A percentile compares a stretch with the other conserved stretches of the same genome.
Evolutionary conservation across 768 basidiomycete species (phyloP).

Genomic region (Boletus pseudo-olivaceus): DNA sequence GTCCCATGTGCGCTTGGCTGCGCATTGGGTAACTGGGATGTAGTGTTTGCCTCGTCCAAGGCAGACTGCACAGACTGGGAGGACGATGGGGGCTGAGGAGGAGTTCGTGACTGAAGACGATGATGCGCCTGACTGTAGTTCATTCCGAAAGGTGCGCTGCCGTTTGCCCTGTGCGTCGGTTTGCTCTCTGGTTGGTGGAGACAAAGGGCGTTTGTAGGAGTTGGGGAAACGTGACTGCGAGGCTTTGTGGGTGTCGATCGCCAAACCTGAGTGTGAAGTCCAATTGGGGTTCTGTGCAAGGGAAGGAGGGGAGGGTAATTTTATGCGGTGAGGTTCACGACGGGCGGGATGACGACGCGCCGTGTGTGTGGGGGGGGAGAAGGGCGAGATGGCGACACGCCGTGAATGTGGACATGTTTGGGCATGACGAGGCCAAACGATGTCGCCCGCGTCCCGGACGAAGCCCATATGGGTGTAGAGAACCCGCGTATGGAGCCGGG

Average conservation of each 20-base stretch:
- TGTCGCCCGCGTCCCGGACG: not conserved
- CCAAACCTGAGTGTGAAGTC: too few relatives aligned
- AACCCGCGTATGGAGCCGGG: not conserved
- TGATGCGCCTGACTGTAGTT: too few relatives aligned
- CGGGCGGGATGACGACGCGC: too few relatives aligned
- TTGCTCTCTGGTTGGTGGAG: not conserved
- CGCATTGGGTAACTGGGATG: not conserved
- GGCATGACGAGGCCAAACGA: not conserved
- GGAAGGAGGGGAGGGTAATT: too few relatives aligned
- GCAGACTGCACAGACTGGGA: not conserved
- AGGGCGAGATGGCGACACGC: not conserved
- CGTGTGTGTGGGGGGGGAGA: too few relatives aligned
- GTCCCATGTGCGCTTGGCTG: not conserved
- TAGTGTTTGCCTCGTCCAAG: not conserved
- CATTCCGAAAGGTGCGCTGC: not conserved
- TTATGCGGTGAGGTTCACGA: too few relatives aligned
- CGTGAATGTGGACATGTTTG: not conserved
- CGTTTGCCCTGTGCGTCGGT: not conserved
- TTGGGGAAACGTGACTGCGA: too few relatives aligned
- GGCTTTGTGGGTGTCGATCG: too few relatives aligned
- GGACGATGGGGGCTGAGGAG: too few relatives aligned
- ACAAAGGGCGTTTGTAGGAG: not conserved
- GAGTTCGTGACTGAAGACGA: too few relatives aligned
- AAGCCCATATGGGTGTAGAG: not conserved
- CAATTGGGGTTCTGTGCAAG: too few relatives aligned